phyloP scores from a whole-genome alignment of 1,284 basidiomycete species.

The Somion occarium region DNA sequence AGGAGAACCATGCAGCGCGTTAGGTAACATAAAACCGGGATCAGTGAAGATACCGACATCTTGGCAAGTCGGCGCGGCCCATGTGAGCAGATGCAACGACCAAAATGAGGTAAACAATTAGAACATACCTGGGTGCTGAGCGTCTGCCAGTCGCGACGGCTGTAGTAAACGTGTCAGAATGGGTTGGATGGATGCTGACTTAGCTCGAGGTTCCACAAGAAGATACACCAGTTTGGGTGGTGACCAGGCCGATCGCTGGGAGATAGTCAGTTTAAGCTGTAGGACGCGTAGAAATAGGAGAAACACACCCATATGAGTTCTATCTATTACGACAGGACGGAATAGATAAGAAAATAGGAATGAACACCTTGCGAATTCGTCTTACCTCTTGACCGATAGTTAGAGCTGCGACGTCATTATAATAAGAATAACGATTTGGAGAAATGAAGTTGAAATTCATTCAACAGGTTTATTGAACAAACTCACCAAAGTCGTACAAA shows the following conservation, averaged over 20 bases:
- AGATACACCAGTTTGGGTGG: slow-evolving; percentile 14
- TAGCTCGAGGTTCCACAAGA: slow-evolving; percentile 6
- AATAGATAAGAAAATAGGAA: no score
- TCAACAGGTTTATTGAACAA: not conserved
- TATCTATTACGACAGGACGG: no score
- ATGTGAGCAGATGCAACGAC: not conserved
- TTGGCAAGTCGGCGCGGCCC: not conserved
- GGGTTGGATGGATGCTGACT: not conserved
- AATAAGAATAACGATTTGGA: not conserved
- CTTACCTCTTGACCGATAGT: slow-evolving; percentile 7
- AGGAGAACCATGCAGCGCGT: not conserved
- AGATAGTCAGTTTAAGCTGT: not conserved
- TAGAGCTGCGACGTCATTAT: slow-evolving; percentile 9
- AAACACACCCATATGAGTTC: slow-evolving; percentile 15
- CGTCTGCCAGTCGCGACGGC: slow-evolving; percentile 10
- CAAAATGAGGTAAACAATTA: not conserved
- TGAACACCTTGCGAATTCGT: not conserved
- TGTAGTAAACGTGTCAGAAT: not conserved
- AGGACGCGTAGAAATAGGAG: not conserved
- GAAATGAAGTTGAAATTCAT: not conserved
- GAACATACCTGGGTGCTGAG: slow-evolving; percentile 12
- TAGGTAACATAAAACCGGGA: not conserved
- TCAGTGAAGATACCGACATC: slow-evolving; percentile 5
- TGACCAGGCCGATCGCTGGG: slow-evolving; percentile 14
- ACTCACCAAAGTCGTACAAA: slow-evolving; percentile 15